Conservation (phyloP, 169 alveolate genomes). For the Theileria equi region DNA sequence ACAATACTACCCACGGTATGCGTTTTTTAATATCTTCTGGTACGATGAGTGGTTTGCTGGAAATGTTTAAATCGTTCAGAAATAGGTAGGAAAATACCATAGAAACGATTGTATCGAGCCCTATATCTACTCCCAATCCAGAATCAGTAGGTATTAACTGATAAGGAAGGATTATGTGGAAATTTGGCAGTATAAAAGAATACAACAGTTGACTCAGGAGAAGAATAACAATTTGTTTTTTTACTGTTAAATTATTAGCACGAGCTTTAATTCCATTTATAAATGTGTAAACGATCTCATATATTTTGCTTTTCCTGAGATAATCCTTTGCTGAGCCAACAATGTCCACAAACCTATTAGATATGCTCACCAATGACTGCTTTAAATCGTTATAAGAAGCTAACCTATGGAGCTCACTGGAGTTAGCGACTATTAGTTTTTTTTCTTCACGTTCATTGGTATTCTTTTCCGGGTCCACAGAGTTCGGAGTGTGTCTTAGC, state of each 20-base stretch:
- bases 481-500: too few species aligned
- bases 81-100: slow-evolving; percentile 17
- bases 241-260: slow-evolving; percentile 1
- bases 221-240: slow-evolving; percentile 26
- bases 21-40: background rate
- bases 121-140: slow-evolving; percentile 32
- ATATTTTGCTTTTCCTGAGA: too few species aligned
- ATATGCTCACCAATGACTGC: too few species aligned
- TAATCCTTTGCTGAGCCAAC: too few species aligned
- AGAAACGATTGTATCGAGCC: slow-evolving; percentile 40
- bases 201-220: slow-evolving; percentile 8
- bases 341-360: background rate
- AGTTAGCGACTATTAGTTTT: too few species aligned
- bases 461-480: too few species aligned
- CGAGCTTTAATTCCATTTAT: background rate
- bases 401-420: too few species aligned
- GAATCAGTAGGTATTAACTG: slow-evolving; percentile 43
- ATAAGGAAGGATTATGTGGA: slow-evolving; percentile 33
- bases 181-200: slow-evolving; percentile 7
- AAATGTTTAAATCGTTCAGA: background rate
- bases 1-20: slow-evolving; percentile 24
- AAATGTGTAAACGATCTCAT: background rate
- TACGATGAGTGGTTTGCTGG: background rate
- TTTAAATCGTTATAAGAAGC: too few species aligned
- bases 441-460: too few species aligned